phyloP scores from a whole-genome alignment of 2,329 filamentous ascomycete genomes.

The Myriosclerotinia duriaeana region DNA sequence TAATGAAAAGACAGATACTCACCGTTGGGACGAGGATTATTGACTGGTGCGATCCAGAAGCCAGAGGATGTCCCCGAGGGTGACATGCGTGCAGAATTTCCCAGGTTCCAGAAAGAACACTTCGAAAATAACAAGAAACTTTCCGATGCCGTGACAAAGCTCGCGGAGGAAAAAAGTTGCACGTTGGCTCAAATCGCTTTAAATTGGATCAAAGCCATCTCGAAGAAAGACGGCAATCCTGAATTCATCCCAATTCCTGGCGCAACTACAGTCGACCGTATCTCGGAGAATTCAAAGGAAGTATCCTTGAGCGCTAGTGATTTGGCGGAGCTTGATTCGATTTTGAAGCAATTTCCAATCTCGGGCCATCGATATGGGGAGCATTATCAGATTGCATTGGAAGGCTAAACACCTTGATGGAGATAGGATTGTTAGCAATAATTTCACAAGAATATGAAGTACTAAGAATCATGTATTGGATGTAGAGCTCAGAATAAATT shows the following conservation, averaged over 20 bases:
- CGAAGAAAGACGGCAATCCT: constrained; percentile 36
- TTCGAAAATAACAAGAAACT: constrained; percentile 66
- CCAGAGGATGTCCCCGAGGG: constrained; percentile 55
- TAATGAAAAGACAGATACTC: constrained; percentile 52
- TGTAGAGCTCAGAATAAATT: constrained; percentile 26
- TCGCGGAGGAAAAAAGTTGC: constrained; percentile 60
- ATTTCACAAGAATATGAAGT: background rate
- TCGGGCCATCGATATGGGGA: constrained; percentile 51
- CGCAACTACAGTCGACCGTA: constrained; percentile 54
- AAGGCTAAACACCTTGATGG: background rate
- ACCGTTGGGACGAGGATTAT: constrained; percentile 63
- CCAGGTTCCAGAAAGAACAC: constrained; percentile 62
- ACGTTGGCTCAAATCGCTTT: constrained; percentile 66
- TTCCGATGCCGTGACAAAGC: constrained; percentile 53
- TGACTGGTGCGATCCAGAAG: constrained; percentile 53
- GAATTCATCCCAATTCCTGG: constrained; percentile 66
- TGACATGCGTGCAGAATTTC: constrained; percentile 57
- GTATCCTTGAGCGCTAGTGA: constrained; percentile 53
- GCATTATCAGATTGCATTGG: background rate
- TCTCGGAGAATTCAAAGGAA: constrained; percentile 59
- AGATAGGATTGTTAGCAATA: background rate
- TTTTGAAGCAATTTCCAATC: constrained; percentile 50
- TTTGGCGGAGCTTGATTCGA: constrained; percentile 50
- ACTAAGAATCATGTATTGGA: background rate
- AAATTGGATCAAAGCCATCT: constrained; percentile 49